phyloP scores from a whole-genome alignment of 148 eudicot genomes.

The Camellia granthamiana region DNA sequence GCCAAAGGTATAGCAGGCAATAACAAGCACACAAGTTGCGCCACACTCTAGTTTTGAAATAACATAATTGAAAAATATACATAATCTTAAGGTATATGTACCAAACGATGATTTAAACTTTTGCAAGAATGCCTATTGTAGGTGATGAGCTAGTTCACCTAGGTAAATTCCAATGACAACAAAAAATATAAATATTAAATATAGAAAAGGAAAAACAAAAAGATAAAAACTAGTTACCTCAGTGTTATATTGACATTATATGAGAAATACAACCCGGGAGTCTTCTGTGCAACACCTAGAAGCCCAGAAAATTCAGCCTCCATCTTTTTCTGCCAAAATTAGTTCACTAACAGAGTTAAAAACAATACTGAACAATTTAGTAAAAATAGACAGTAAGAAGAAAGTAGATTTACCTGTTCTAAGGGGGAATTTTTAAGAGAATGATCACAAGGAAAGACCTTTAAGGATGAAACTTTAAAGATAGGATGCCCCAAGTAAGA shows the following conservation, averaged over 20 bases:
- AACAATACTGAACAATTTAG: constrained; percentile 4
- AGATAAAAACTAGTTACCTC: constrained; percentile 47
- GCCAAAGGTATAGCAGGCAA: too few species aligned
- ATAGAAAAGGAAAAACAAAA: neutral
- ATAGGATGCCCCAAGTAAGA: constrained; percentile 85
- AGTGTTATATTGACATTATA: constrained; percentile 90
- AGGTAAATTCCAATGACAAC: too few species aligned
- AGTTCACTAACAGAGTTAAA: constrained; percentile 14
- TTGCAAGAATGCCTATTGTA: too few species aligned
- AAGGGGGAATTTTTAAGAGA: constrained; percentile 72
- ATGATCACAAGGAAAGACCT: constrained; percentile 81
- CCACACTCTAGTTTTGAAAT: too few species aligned
- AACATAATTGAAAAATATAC: too few species aligned
- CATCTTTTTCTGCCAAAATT: constrained; percentile 76
- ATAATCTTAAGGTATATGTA: too few species aligned
- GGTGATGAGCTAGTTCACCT: too few species aligned
- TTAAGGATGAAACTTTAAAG: constrained; percentile 72
- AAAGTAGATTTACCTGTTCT: constrained; percentile 57
- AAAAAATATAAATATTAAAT: too few species aligned
- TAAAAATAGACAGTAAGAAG: neutral
- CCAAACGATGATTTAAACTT: too few species aligned
- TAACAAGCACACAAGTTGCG: too few species aligned
- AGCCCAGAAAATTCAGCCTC: constrained; percentile 74
- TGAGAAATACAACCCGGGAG: constrained; percentile 81
- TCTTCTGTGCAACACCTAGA: constrained; percentile 66